Evolutionary conservation across 2,329 filamentous ascomycete species (phyloP), one percentile per base, ranked within the genome.

Genomic region (Fusarium nelsonii): DNA sequence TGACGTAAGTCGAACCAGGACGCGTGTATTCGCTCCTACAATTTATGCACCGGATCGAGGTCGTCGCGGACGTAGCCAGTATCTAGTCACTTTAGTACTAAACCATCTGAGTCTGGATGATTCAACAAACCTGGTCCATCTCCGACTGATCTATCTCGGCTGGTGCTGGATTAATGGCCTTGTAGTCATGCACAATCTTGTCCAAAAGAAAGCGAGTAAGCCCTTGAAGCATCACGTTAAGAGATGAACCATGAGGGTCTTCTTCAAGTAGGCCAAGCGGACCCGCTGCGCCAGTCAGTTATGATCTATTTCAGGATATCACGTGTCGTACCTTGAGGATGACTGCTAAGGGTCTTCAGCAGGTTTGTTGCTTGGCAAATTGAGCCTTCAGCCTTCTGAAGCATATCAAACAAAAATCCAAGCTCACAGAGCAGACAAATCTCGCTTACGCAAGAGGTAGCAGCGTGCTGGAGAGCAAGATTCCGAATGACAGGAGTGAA

Each of bases 351-450:
- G 0, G 94, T 92, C 78, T 96, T 97, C 33, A 98, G 83, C 67
- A 99, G 87, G 76, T 99, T 99, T 0, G 95, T 97, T 15, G 96
- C 96, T 77, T 99, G 96, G 72, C 96, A 99, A 63, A 97, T 97
- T 58, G 94, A 91, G 1, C 94, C 95, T 67, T 92, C 91, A 3
- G 96, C 96, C 78, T 98, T 99, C 74, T 98, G 92, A 26, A 99
- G 86, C 96, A 99, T 99, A 76, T 99, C 97, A 73, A 97, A 97
- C 11, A 99, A 83, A 77, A 96, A 99, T 1, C 96, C 96, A 70
- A 99, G 85, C 79, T 99, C 96, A 79, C 96, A 99, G 2, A 99
- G 82, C 41, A 99, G 83, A 78, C 96, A 99, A 33, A 89, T 87
- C 57, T 97, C 94, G 71, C 88, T 89, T 4, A 94, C 84, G 76